Evolutionary conservation across 805 yeast species (phyloP).

Genomic region (Candida maris): DNA sequence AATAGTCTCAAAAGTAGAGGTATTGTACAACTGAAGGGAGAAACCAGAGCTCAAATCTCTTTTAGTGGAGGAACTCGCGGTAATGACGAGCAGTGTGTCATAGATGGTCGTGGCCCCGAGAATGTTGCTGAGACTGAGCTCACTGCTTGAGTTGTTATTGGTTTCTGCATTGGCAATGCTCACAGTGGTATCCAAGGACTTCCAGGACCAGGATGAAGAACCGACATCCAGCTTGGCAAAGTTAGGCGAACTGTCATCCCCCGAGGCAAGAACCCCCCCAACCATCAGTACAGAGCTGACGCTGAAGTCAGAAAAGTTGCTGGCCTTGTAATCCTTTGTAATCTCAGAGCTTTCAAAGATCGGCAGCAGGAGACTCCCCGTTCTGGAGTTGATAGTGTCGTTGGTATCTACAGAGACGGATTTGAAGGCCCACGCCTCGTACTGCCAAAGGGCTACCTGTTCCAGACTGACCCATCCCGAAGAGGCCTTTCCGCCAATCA

Average conservation of each 20-base stretch:
- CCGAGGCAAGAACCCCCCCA: constrained; percentile 53
- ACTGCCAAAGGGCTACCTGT: constrained; percentile 73
- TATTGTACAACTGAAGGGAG: constrained; percentile 40
- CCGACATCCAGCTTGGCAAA: constrained; percentile 38
- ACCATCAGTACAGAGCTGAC: constrained; percentile 46
- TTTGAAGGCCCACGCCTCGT: constrained; percentile 63
- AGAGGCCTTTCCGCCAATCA: constrained; percentile 64
- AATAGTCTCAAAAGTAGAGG: constrained; percentile 33
- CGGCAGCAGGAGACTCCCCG: constrained; percentile 52
- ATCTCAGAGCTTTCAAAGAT: constrained; percentile 34
- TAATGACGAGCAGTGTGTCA: constrained; percentile 45
- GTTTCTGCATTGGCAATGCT: constrained; percentile 21
- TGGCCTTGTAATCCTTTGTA: constrained; percentile 18
- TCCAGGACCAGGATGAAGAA: constrained; percentile 44
- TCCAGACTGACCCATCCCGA: constrained; percentile 69
- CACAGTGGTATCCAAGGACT: constrained; percentile 26
- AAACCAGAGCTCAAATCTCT: constrained; percentile 26
- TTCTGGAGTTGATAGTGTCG: constrained; percentile 49
- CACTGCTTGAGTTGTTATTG: constrained; percentile 16
- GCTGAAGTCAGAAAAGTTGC: constrained; percentile 31
- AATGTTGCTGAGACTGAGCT: constrained; percentile 27
- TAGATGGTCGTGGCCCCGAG: constrained; percentile 52
- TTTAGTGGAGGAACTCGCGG: constrained; percentile 17
- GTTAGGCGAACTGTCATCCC: constrained; percentile 37
- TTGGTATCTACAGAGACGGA: constrained; percentile 30